Conservation (phyloP, 2,329 filamentous ascomycete genomes). For the Conoideocrella luteorostrata region DNA sequence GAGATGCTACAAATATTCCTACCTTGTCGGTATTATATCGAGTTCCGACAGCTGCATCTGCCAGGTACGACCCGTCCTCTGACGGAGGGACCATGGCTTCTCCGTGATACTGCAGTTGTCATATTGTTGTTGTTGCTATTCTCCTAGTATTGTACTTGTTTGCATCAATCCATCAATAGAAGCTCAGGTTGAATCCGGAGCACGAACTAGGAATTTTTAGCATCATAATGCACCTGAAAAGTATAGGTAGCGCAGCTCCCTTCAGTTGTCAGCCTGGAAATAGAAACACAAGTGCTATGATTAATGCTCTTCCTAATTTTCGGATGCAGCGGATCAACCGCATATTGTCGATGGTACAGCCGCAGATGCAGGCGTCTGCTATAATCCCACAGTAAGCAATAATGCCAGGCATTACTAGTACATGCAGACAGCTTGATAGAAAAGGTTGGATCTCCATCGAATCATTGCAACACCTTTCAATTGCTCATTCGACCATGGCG, state of each 20-base stretch:
- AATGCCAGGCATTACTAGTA: slow-evolving; percentile 1
- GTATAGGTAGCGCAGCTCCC: too few species aligned
- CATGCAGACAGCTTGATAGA: not conserved
- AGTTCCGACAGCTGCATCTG: not conserved
- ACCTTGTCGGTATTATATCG: not conserved
- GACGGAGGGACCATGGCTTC: too few species aligned
- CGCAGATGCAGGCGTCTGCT: not conserved
- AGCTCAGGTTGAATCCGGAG: too few species aligned
- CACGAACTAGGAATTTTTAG: too few species aligned
- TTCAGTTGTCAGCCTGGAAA: too few species aligned
- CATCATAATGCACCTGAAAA: too few species aligned
- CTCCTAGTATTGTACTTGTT: too few species aligned
- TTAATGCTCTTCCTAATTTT: too few species aligned
- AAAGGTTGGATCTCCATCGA: not conserved
- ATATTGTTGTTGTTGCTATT: not conserved
- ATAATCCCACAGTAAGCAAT: not conserved
- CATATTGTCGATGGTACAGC: too few species aligned
- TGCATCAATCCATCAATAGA: too few species aligned
- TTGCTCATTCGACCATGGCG: not conserved
- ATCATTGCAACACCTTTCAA: not conserved
- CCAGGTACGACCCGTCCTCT: not conserved
- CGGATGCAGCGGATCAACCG: too few species aligned
- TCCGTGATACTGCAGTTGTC: slow-evolving; percentile 4
- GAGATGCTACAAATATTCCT: not conserved
- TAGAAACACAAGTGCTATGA: too few species aligned